phyloP scores from a whole-genome alignment of 2,329 filamentous ascomycete species.

The Fusarium haematococcum region DNA sequence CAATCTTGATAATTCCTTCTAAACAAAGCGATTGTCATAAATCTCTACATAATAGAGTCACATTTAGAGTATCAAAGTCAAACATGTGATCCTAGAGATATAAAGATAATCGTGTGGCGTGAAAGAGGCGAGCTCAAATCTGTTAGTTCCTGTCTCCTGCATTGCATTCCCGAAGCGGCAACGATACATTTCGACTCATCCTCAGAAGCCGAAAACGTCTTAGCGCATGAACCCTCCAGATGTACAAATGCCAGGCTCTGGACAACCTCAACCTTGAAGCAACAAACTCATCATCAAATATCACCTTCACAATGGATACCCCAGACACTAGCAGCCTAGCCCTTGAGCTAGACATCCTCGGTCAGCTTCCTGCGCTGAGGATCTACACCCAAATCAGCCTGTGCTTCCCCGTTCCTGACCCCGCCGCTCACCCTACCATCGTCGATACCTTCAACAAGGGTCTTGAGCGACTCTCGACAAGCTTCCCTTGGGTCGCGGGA shows the following conservation, averaged over 20 bases:
- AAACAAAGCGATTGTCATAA: too few relatives aligned
- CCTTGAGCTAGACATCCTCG: constrained; percentile 54
- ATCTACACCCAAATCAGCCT: constrained; percentile 62
- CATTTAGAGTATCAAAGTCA: background rate
- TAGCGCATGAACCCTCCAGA: background rate
- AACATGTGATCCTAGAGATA: background rate
- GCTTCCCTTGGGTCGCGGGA: constrained; percentile 62
- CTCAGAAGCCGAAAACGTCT: background rate
- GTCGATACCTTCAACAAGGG: constrained; percentile 49
- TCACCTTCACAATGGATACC: constrained; percentile 6
- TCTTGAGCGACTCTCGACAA: constrained; percentile 51
- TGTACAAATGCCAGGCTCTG: background rate
- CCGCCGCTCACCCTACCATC: constrained; percentile 40
- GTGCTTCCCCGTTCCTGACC: constrained; percentile 50
- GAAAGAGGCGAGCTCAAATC: background rate
- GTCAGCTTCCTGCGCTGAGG: constrained; percentile 53
- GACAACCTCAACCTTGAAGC: background rate
- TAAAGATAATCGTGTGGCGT: background rate
- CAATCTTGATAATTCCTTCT: background rate
- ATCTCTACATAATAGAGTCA: background rate
- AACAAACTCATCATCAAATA: background rate
- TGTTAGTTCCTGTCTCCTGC: background rate
- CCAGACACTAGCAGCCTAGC: constrained; percentile 13
- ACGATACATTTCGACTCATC: background rate
- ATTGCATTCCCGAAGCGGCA: background rate